Evolutionary conservation across 2,329 filamentous ascomycete genomes (phyloP), one percentile per base, ranked within the genome.

Genomic region (Gnomoniopsis sp.): DNA sequence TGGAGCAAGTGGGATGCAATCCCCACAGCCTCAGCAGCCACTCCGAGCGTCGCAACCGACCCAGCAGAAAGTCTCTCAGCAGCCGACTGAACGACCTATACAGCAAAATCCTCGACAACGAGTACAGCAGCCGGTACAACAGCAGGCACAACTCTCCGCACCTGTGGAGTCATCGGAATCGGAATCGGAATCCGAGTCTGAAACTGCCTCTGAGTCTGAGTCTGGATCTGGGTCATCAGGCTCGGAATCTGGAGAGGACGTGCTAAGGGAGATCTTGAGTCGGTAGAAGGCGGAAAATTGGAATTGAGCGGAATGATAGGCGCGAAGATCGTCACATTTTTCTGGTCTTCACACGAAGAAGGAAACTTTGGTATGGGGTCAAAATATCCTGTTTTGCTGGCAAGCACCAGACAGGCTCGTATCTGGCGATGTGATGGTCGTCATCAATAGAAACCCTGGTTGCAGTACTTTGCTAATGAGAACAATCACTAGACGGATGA

Each of bases 401-500:
- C 43, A 51, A 55, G 22, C 43, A 38, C 34, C 7, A 30, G 17
- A 52, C 38, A 55, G 49, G 51, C 41, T 38, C 14, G 19, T 10
- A 21, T 46, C 34, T 52, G 44, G 43, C n/a, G 26, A n/a, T 49
- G 34, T n/a, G 41, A 8, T 34, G 15, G 21, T 49, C 23, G 50
- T 21, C 41, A 47, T 21, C 30, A 44, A 48, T 36, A 34, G 48
- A 38, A 17, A 22, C 41, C 33, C 55, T 55, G 48, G 34, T 55
- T 58, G 51, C 41, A 38, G 7, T 55, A 47, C 38, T 61, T 49
- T 53, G 47, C 55, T 52, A 22, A 55, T 55, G 23, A 30, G 38
- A 21, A 47, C 36, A 38, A 21, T 12, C 14, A 53, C 46, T 52
- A 58, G 55, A 49, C 55, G 58, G 58, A 53, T 58, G 49, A 36